Base-by-base conservation (phyloP, 2,329 filamentous ascomycete genomes). In the Xylariomycetidae sp. region DNA sequence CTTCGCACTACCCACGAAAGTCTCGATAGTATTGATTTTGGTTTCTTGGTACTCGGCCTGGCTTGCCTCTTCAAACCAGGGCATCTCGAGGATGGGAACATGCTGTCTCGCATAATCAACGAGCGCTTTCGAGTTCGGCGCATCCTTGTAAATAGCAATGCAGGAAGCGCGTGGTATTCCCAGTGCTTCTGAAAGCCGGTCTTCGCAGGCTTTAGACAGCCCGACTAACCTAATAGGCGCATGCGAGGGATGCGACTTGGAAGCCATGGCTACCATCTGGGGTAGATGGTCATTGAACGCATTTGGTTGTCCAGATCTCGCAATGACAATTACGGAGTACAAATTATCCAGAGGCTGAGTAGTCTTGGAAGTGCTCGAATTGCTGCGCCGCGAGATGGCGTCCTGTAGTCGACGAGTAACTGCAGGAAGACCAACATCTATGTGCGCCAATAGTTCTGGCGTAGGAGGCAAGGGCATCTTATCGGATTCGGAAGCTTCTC, bases 141-240 rank as follows among this genome's bases (percentile, higher is more conserved):
- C 76, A 23, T 62, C 68, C 6, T 64, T 61, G 14, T 65, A 56
- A 6, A 87, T 53, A 1, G 72, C 82, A 19, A 87, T 60, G 15
- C 78, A 76, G 2, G 79, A 82, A 1, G 78, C 77, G 20, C 79
- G 68, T 1, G 78, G 75, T 8, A 85, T 65, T 2, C 73, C 73
- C 4, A 86, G 61, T 14, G 67, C 67, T 19, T 60, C 55, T 29
- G 72, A 72, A 12, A 87, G 57, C 10, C 68, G 68, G 12, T 72
- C 61, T 28, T 80, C 79, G 31, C 70, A 74, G 1, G 70, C 59
- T 32, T 70, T 75, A 0, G 79, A 78, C 29, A 86, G 68, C 1
- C 76, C 72, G 3, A 87, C 66, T 3, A 86, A 65, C 15, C 72
- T 68, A 8, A 71, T 74, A 3, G 65, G 58, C 2, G 62, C 49